Evolutionary conservation across 768 basidiomycete species (phyloP).

Genomic region (Asterophora parasitica): DNA sequence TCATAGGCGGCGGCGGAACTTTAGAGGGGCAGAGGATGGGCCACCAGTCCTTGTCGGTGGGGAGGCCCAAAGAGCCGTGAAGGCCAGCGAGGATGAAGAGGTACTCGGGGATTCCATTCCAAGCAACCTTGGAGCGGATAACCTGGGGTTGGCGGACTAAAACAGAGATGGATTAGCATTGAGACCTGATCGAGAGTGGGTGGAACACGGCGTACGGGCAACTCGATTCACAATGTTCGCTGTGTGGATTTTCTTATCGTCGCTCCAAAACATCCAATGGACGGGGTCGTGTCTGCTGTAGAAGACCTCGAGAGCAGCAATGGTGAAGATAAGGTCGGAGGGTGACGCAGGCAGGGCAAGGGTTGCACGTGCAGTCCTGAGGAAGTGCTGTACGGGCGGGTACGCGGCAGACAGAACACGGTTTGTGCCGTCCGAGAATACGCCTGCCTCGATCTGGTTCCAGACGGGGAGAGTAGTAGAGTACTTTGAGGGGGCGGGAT

Average conservation of each 20-base stretch:
- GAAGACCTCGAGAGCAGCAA: conserved; percentile 59
- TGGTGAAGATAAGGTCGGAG: conserved; percentile 44
- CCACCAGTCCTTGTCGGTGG: conserved; percentile 30
- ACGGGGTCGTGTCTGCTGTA: conserved; percentile 49
- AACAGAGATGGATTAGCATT: not conserved
- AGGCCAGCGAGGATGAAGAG: conserved; percentile 30
- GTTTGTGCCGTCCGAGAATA: conserved; percentile 34
- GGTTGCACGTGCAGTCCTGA: conserved; percentile 35
- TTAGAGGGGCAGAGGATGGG: conserved; percentile 28
- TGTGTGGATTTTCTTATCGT: conserved; percentile 41
- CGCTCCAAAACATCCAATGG: conserved; percentile 65
- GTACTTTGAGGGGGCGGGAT: conserved; percentile 15
- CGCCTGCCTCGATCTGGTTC: conserved; percentile 31
- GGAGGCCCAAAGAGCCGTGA: conserved; percentile 28
- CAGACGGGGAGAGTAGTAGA: conserved; percentile 20
- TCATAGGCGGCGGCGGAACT: conserved; percentile 22
- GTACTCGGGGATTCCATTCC: conserved; percentile 40
- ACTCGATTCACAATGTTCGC: conserved; percentile 51
- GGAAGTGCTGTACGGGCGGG: conserved; percentile 45
- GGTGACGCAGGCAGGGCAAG: conserved; percentile 35
- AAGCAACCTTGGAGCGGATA: conserved; percentile 36
- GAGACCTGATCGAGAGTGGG: not conserved
- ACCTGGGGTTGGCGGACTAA: conserved; percentile 35
- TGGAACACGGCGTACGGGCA: conserved; percentile 38
- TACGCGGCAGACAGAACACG: conserved; percentile 41